phyloP scores from a whole-genome alignment of 176 grass and related monocot species.

The Luzula sylvatica region DNA sequence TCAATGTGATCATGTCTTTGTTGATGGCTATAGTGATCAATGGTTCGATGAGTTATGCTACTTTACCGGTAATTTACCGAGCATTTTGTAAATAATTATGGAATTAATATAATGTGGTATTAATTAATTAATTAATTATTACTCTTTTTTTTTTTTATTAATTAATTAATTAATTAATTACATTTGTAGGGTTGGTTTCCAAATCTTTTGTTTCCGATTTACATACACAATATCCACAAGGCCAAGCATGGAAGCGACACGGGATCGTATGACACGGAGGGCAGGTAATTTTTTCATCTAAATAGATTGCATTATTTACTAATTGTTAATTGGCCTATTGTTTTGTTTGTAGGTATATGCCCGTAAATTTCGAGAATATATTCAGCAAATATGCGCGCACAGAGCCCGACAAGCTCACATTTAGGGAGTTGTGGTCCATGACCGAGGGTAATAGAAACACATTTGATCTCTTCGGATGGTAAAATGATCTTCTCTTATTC shows the following conservation, averaged over 20 bases:
- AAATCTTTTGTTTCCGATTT: slow-evolving; percentile 29
- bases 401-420: slow-evolving; percentile 28
- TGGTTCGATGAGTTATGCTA: slow-evolving; percentile 20
- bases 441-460: slow-evolving; percentile 21
- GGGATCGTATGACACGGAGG: slow-evolving; percentile 23
- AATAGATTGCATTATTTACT: too few species aligned
- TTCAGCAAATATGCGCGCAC: slow-evolving; percentile 39
- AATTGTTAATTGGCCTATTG: neutral
- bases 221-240: slow-evolving; percentile 32
- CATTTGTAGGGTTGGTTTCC: slow-evolving; percentile 24
- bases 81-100: neutral
- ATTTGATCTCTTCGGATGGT: slow-evolving; percentile 33
- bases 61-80: slow-evolving; percentile 22
- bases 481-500: too few species aligned
- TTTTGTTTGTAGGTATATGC: slow-evolving; percentile 21
- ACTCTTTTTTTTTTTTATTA: too few species aligned
- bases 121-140: neutral
- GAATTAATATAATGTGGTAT: neutral
- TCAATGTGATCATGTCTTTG: slow-evolving; percentile 30
- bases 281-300: slow-evolving; percentile 4
- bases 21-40: slow-evolving; percentile 24
- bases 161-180: neutral
- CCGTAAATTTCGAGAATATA: slow-evolving; percentile 29
- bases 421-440: slow-evolving; percentile 30
- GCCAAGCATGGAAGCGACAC: slow-evolving; percentile 29